Conservation (phyloP, 805 yeast species). For the Blastobotrys muscicola region DNA sequence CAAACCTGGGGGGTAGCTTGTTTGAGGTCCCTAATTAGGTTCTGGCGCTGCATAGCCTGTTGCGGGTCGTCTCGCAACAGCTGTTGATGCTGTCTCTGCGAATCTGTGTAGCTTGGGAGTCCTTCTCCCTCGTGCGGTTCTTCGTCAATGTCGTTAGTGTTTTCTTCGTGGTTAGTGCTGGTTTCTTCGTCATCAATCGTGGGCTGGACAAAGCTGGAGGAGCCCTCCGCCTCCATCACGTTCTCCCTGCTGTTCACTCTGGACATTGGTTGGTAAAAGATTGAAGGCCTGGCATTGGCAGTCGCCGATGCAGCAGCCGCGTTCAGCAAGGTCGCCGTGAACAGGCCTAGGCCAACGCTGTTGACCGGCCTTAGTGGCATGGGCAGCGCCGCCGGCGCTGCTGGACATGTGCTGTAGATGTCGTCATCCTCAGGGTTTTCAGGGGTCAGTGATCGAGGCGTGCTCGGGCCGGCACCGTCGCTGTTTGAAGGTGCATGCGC, state of each 20-base stretch:
- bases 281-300: neutral
- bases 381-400: neutral
- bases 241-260: no score
- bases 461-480: no score
- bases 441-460: no score
- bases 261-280: no score
- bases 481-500: no score
- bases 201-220: no score
- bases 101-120: constrained; percentile 13
- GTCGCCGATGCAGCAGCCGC: constrained; percentile 10
- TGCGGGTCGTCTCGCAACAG: constrained; percentile 1
- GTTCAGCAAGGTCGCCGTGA: constrained; percentile 10
- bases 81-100: constrained; percentile 11
- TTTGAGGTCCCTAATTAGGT: no score
- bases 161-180: no score
- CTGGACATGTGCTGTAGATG: neutral
- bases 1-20: constrained; percentile 3
- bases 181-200: no score
- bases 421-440: neutral
- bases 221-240: no score
- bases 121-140: no score
- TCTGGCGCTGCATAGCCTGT: neutral
- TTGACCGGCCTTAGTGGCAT: neutral
- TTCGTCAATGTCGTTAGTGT: neutral
- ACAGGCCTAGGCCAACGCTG: constrained; percentile 4